These are phyloP conservation scores for Trematosphaeria pertusa DNA, from an alignment of 2,329 filamentous ascomycete species.

Conservation along the genomic window DNA sequence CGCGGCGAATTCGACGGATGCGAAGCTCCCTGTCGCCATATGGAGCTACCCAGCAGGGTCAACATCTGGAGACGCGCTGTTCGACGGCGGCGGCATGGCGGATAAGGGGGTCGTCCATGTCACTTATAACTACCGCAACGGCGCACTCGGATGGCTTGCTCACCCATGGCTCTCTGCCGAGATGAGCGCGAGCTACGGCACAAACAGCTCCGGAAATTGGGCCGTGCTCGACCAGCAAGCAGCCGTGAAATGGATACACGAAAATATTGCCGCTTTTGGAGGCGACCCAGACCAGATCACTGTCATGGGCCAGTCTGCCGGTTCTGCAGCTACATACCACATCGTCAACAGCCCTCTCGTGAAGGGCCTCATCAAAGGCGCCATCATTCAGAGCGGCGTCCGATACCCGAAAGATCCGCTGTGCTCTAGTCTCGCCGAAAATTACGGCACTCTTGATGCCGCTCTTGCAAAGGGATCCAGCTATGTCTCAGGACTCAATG, in stretches of 20 bases:
- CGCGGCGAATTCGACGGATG: slow-evolving; percentile 35
- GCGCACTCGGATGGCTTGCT: slow-evolving; percentile 63
- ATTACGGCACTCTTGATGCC: background rate
- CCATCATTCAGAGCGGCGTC: slow-evolving; percentile 38
- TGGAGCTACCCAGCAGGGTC: slow-evolving; percentile 63
- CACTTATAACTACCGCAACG: slow-evolving; percentile 63
- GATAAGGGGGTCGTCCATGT: slow-evolving; percentile 65
- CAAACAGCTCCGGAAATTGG: slow-evolving; percentile 31
- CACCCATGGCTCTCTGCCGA: slow-evolving; percentile 39
- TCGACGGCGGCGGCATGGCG: slow-evolving; percentile 61
- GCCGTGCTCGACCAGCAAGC: slow-evolving; percentile 1
- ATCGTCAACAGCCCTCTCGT: slow-evolving; percentile 48
- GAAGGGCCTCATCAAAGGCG: slow-evolving; percentile 50
- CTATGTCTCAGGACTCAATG: background rate
- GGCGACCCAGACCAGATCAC: slow-evolving; percentile 2
- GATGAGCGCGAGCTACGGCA: background rate
- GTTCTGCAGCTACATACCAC: slow-evolving; percentile 1
- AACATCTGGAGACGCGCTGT: slow-evolving; percentile 46
- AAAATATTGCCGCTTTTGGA: slow-evolving; percentile 4
- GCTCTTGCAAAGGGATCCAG: slow-evolving; percentile 1
- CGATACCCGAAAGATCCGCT: slow-evolving; percentile 3
- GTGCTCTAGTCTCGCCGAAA: background rate
- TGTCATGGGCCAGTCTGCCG: background rate
- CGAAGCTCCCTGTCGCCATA: slow-evolving; percentile 53
- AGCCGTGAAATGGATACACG: slow-evolving; percentile 3